Percentiles rank a stretch among this genome's conserved stretches.
Evolutionary conservation across 345 rosid species (phyloP).

Genomic region (Adansonia digitata): DNA sequence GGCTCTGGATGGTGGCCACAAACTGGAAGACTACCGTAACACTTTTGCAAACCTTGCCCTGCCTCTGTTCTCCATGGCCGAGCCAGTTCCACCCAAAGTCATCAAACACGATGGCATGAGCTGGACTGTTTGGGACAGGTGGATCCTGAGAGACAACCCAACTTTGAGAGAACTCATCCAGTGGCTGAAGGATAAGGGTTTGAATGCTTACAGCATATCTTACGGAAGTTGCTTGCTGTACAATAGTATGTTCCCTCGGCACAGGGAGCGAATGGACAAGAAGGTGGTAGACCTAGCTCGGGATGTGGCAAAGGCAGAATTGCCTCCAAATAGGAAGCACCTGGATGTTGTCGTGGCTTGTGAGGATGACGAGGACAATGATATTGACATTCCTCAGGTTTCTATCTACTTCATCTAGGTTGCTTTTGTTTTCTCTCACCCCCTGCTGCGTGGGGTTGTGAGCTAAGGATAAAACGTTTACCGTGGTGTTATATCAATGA

Average conservation of each 20-base stretch:
- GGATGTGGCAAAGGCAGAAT: conserved; percentile 79
- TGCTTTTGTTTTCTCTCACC: background rate
- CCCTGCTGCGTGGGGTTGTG: conserved; percentile 2
- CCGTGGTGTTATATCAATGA: background rate
- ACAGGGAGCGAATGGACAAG: conserved; percentile 75
- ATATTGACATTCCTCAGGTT: conserved; percentile 80
- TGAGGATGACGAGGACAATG: conserved; percentile 77
- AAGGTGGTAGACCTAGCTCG: conserved; percentile 72
- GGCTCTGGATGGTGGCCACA: conserved; percentile 71
- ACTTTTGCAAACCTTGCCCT: conserved; percentile 94
- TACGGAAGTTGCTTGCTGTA: conserved; percentile 82
- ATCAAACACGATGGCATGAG: conserved; percentile 75
- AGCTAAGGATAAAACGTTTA: background rate
- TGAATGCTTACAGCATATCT: conserved; percentile 89
- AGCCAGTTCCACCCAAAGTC: conserved; percentile 92
- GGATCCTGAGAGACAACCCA: conserved; percentile 70
- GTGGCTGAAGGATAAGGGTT: conserved; percentile 76
- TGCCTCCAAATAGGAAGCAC: conserved; percentile 66
- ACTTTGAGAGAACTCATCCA: conserved; percentile 64
- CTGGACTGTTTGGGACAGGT: conserved; percentile 99
- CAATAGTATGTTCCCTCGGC: conserved; percentile 84
- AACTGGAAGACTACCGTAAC: conserved; percentile 88
- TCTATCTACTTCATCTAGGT: conserved; percentile 65
- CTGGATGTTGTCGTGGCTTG: conserved; percentile 92
- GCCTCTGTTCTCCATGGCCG: conserved; percentile 92